Evolutionary conservation across 805 yeast species (phyloP).

Genomic region (Myxozyma kluyveri): DNA sequence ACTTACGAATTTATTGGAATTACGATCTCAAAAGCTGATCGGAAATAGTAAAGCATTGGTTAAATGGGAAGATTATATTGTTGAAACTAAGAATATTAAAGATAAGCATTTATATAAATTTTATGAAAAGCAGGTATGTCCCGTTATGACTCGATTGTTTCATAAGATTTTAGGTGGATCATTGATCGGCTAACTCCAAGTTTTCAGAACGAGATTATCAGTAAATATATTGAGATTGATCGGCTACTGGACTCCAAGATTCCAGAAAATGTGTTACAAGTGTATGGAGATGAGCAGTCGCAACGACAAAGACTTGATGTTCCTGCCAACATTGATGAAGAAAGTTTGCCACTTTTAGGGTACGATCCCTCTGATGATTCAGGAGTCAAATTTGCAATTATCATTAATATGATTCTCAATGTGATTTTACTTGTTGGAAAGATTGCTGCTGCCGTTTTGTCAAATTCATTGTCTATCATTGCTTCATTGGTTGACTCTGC

Average conservation of each 20-base stretch:
- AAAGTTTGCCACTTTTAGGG: constrained; percentile 51
- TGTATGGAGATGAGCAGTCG: constrained; percentile 41
- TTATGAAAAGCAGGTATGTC: constrained; percentile 54
- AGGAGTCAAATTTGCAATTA: constrained; percentile 58
- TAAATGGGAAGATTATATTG: constrained; percentile 43
- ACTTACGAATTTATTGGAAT: constrained; percentile 39
- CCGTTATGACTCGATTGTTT: no score
- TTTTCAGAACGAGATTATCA: constrained; percentile 54
- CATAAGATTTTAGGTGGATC: not conserved
- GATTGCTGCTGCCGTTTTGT: constrained; percentile 55
- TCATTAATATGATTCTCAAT: constrained; percentile 62
- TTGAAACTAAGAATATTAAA: constrained; percentile 32
- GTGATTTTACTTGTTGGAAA: constrained; percentile 49
- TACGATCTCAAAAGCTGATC: constrained; percentile 50
- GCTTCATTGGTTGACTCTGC: constrained; percentile 78
- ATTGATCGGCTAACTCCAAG: not conserved
- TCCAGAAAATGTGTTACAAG: not conserved
- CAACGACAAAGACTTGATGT: constrained; percentile 34
- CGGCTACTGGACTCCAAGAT: constrained; percentile 67
- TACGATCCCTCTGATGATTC: constrained; percentile 45
- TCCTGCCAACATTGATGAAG: constrained; percentile 61
- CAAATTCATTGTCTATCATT: constrained; percentile 69
- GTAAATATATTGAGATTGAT: constrained; percentile 59
- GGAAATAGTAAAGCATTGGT: constrained; percentile 44
- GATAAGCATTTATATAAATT: constrained; percentile 42